A percentile compares a stretch with the other conserved stretches of the same genome.
Conservation (phyloP, 73 alveolate genomes). For the Paramecium bursaria region DNA sequence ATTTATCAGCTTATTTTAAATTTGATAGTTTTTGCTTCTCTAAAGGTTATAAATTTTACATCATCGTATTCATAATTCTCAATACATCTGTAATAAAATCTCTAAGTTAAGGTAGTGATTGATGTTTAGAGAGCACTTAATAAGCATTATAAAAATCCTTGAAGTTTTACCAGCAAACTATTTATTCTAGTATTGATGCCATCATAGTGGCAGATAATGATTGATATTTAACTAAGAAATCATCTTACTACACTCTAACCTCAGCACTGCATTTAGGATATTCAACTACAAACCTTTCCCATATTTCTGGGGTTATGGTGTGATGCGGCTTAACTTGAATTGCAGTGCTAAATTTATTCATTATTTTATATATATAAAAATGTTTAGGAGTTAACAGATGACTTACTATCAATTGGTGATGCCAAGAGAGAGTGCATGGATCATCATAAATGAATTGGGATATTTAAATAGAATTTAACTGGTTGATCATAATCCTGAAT, state of each 20-base stretch:
- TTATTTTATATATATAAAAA: background rate
- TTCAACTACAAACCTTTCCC: constrained; percentile 17
- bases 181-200: background rate
- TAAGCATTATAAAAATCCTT: constrained; percentile 14
- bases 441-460: constrained; percentile 90
- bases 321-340: constrained; percentile 1
- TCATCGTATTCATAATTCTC: background rate
- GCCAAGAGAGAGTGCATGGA: constrained; percentile 92
- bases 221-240: background rate
- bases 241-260: background rate
- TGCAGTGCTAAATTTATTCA: background rate
- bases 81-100: background rate
- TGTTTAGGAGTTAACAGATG: constrained; percentile 93
- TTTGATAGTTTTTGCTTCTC: background rate
- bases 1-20: background rate
- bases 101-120: background rate
- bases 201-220: constrained; percentile 28
- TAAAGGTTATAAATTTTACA: background rate
- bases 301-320: background rate
- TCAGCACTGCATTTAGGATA: constrained; percentile 28
- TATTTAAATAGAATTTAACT: constrained; percentile 87
- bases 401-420: constrained; percentile 86
- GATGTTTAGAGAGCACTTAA: background rate
- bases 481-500: constrained; percentile 89
- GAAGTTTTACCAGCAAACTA: constrained; percentile 8